Evolutionary conservation across 2,329 filamentous ascomycete species (phyloP).

Genomic region (Trichoderma sp.): DNA sequence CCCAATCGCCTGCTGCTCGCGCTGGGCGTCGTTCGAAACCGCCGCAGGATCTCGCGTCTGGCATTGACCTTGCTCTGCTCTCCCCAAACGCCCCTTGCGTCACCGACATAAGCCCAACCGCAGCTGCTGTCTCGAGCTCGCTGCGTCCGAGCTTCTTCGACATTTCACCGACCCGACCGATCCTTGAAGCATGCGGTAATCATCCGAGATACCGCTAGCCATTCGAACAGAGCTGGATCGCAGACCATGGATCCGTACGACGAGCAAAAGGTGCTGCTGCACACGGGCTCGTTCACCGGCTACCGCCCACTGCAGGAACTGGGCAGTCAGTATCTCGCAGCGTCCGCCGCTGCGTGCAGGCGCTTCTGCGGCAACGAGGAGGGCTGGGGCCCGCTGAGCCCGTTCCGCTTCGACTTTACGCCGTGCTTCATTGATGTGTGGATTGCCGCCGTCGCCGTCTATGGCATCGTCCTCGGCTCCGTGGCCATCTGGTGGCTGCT

Average conservation of each 20-base stretch:
- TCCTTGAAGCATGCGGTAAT: conserved; percentile 29
- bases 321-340: conserved; percentile 62
- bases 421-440: conserved; percentile 96
- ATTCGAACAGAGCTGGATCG: conserved; percentile 24
- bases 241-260: conserved; percentile 39
- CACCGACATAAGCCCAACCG: conserved; percentile 23
- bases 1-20: neutral
- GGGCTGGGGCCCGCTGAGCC: conserved; percentile 94
- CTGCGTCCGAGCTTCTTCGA: conserved; percentile 3
- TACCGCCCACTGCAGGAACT: conserved; percentile 54
- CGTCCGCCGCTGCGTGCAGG: conserved; percentile 47
- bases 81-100: conserved; percentile 15
- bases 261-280: conserved; percentile 53
- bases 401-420: conserved; percentile 87
- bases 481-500: conserved; percentile 80
- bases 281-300: conserved; percentile 64
- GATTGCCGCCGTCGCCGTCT: conserved; percentile 75
- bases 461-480: conserved; percentile 76
- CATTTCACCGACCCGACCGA: conserved; percentile 26
- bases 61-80: neutral
- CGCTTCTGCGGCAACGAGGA: conserved; percentile 86
- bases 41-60: neutral
- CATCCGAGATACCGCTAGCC: neutral
- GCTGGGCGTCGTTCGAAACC: neutral
- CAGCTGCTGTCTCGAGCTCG: conserved; percentile 11